Percentiles rank a stretch among this genome's conserved stretches.
Evolutionary conservation across 371 early-diverging fungal species (phyloP).

Genomic region (Ordospora colligata): DNA sequence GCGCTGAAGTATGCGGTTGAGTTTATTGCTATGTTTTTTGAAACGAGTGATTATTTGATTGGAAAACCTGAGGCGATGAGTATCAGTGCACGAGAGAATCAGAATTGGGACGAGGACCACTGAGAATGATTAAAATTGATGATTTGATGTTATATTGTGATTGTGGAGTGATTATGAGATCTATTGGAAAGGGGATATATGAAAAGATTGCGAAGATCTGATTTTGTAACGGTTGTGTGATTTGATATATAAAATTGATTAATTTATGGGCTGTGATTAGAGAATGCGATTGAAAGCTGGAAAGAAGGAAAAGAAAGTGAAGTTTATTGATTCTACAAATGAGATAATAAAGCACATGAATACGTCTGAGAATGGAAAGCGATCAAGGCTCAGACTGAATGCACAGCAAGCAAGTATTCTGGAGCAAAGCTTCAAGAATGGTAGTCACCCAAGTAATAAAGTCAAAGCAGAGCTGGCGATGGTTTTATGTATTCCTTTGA

Average conservation of each 20-base stretch:
- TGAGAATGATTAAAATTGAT: not conserved
- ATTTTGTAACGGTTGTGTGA: too few species aligned
- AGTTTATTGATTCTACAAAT: slow-evolving; percentile 34
- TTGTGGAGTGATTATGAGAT: too few species aligned
- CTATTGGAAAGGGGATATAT: too few species aligned
- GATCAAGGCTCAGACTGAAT: slow-evolving; percentile 20
- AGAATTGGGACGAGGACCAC: slow-evolving; percentile 49
- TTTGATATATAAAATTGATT: too few species aligned
- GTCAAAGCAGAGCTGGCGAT: slow-evolving; percentile 13
- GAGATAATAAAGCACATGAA: slow-evolving; percentile 20
- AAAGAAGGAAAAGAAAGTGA: slow-evolving; percentile 10
- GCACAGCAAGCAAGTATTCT: slow-evolving; percentile 17
- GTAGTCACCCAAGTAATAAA: slow-evolving; percentile 13
- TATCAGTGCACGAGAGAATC: slow-evolving; percentile 28
- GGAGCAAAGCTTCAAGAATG: slow-evolving; percentile 23
- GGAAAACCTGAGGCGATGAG: slow-evolving; percentile 53
- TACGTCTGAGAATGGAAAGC: not conserved
- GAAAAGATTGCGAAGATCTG: too few species aligned
- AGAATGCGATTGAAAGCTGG: not conserved
- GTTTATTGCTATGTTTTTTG: slow-evolving; percentile 49
- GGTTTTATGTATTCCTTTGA: slow-evolving; percentile 36
- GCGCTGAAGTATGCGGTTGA: slow-evolving; percentile 55
- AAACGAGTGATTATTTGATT: slow-evolving; percentile 59
- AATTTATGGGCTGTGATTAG: too few species aligned
- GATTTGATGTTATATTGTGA: too few species aligned